Conservation (phyloP, 257 asterid genomes). For the Ophiorrhiza pumila region DNA sequence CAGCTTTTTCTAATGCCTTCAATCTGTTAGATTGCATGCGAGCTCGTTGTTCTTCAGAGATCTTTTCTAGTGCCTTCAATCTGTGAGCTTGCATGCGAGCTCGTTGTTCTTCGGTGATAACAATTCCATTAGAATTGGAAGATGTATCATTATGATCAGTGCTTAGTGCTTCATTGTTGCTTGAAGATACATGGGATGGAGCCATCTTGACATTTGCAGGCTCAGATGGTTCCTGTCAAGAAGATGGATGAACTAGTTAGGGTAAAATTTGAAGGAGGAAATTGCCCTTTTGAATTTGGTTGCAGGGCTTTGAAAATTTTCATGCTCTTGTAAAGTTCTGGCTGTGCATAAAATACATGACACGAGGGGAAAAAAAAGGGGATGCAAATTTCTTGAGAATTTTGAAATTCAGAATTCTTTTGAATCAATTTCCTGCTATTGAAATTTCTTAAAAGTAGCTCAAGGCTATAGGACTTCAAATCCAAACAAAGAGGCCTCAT, state of each 20-base stretch:
- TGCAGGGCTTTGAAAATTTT: too few relatives aligned
- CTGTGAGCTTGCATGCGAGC: slow-evolving; percentile 77
- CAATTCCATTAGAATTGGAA: slow-evolving; percentile 21
- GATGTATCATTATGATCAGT: slow-evolving; percentile 14
- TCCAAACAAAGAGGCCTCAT: neutral
- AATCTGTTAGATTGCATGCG: slow-evolving; percentile 74
- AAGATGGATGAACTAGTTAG: neutral
- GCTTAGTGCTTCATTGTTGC: slow-evolving; percentile 22
- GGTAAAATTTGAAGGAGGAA: neutral
- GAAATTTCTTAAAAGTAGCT: too few relatives aligned
- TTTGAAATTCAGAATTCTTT: too few relatives aligned
- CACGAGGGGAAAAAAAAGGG: too few relatives aligned
- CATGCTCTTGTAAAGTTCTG: too few relatives aligned
- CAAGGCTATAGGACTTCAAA: neutral
- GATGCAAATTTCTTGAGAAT: neutral
- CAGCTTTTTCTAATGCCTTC: slow-evolving; percentile 78
- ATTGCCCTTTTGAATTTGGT: neutral
- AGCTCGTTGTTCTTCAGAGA: slow-evolving; percentile 68
- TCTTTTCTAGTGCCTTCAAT: slow-evolving; percentile 66
- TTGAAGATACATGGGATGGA: slow-evolving; percentile 22
- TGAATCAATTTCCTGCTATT: too few relatives aligned
- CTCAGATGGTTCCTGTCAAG: slow-evolving; percentile 42
- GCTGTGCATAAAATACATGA: too few relatives aligned
- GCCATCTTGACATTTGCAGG: slow-evolving; percentile 19
- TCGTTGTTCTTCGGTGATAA: slow-evolving; percentile 62